Percentiles rank a stretch among this genome's conserved stretches.
These are phyloP conservation scores for Vaccinium myrtillus DNA, from an alignment of 148 eudicot genomes.

Conservation along the genomic window DNA sequence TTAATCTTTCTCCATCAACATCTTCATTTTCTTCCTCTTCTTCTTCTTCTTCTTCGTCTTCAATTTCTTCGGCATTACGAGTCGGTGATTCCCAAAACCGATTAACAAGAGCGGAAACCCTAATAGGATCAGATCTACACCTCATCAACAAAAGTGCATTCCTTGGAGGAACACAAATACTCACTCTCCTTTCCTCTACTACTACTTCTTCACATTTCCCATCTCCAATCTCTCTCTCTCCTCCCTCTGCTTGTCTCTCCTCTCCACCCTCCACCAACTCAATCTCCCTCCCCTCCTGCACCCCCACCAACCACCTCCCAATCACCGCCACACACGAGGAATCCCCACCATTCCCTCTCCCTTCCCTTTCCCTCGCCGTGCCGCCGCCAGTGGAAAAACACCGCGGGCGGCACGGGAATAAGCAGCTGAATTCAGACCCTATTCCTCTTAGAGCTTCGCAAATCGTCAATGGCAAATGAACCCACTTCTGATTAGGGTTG, in stretches of 20 bases:
- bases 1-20: conserved; percentile 10
- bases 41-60: neutral
- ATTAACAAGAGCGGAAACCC: conserved; percentile 66
- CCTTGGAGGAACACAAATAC: conserved; percentile 80
- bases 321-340: conserved; percentile 53
- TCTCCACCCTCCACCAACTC: conserved; percentile 58
- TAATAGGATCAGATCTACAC: conserved; percentile 88
- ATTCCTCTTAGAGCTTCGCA: conserved; percentile 70
- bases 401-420: conserved; percentile 67
- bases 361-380: conserved; percentile 8
- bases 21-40: neutral
- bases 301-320: conserved; percentile 69
- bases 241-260: conserved; percentile 20
- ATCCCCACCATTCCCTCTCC: conserved; percentile 15
- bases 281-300: conserved; percentile 71
- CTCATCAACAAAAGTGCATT: conserved; percentile 90
- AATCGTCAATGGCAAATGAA: conserved; percentile 69
- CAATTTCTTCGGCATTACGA: conserved; percentile 17
- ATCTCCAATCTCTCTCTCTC: conserved; percentile 58
- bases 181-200: conserved; percentile 49
- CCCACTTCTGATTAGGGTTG: conserved; percentile 76
- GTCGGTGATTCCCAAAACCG: conserved; percentile 45
- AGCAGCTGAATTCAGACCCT: conserved; percentile 74
- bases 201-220: conserved; percentile 28
- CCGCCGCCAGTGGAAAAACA: conserved; percentile 39